Evolutionary conservation across 2,329 filamentous ascomycete genomes (phyloP).

Genomic region (Xylaria polymorpha): DNA sequence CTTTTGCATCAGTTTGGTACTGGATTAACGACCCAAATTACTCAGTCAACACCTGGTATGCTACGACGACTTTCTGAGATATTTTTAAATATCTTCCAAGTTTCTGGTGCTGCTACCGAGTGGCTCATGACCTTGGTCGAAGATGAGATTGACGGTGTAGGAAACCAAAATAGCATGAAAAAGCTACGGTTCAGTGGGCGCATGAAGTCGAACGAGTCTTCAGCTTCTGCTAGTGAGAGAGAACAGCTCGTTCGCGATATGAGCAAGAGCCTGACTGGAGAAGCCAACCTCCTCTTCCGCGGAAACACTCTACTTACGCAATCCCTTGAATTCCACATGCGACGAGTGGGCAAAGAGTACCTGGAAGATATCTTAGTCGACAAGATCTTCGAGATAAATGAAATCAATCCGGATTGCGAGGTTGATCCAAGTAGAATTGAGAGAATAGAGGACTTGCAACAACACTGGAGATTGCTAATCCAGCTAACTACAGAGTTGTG

Average conservation of each 20-base stretch:
- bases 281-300: conserved; percentile 94
- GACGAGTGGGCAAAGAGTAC: conserved; percentile 90
- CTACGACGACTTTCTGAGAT: conserved; percentile 85
- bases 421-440: conserved; percentile 87
- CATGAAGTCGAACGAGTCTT: conserved; percentile 76
- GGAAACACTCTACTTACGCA: conserved; percentile 96
- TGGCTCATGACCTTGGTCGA: conserved; percentile 96
- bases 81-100: conserved; percentile 94
- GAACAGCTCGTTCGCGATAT: conserved; percentile 80
- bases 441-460: conserved; percentile 75
- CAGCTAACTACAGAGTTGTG: conserved; percentile 84
- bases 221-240: conserved; percentile 71
- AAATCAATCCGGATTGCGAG: conserved; percentile 90
- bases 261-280: conserved; percentile 81
- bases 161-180: conserved; percentile 82
- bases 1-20: conserved; percentile 86
- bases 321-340: conserved; percentile 95
- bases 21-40: conserved; percentile 85
- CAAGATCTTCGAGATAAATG: conserved; percentile 89
- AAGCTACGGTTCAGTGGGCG: conserved; percentile 78
- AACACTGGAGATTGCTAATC: conserved; percentile 84
- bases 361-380: conserved; percentile 87
- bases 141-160: conserved; percentile 94
- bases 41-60: conserved; percentile 80
- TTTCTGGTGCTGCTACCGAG: conserved; percentile 82